Conservation (phyloP, 441 rosid species). For the Mallotus repandus region DNA sequence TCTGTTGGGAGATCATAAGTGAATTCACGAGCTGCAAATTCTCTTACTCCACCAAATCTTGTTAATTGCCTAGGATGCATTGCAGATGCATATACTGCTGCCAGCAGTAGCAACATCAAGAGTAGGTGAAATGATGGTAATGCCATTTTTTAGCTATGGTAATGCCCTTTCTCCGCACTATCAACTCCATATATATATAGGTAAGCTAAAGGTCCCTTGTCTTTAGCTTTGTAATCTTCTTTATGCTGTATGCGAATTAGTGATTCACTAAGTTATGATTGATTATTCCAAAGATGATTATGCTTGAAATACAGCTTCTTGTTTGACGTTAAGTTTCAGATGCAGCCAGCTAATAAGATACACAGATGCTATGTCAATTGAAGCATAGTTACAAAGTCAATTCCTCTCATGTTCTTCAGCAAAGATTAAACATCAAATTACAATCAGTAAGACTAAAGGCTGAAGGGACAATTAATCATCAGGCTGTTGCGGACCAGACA, state of each 20-base stretch:
- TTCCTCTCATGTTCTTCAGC: too few species aligned
- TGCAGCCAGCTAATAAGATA: too few species aligned
- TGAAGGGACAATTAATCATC: too few species aligned
- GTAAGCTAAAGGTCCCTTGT: neutral
- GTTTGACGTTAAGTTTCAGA: too few species aligned
- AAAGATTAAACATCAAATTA: too few species aligned
- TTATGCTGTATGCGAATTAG: neutral
- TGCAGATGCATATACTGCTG: conserved; percentile 5
- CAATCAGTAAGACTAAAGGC: too few species aligned
- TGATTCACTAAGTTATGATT: neutral
- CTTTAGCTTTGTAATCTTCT: neutral
- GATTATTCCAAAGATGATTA: too few species aligned
- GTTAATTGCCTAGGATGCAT: conserved; percentile 12
- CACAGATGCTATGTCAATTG: too few species aligned
- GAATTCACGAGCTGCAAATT: neutral
- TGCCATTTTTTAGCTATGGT: conserved; percentile 7
- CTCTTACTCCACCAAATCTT: neutral
- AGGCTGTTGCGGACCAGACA: too few species aligned
- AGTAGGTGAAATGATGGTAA: neutral
- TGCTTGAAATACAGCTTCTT: too few species aligned
- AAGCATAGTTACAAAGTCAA: too few species aligned
- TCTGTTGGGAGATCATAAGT: conserved; percentile 10
- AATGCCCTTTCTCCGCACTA: neutral
- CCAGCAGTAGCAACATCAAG: neutral
- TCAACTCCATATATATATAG: neutral